Base-by-base conservation (phyloP, 768 basidiomycete genomes). In the Coprinellus micaceus region DNA sequence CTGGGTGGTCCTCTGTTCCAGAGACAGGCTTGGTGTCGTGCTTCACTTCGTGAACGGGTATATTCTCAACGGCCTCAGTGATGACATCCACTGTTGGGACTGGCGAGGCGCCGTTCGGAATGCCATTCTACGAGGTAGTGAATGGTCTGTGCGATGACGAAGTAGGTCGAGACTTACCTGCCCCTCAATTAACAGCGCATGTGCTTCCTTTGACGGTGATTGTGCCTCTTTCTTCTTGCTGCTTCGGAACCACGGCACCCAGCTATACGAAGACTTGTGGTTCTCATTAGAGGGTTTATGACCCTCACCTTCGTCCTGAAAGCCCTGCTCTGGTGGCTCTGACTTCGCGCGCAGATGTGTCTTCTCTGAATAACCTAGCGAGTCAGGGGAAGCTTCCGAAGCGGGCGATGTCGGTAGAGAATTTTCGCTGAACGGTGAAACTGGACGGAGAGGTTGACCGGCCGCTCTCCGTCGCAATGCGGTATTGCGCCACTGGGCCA, bases 161-260 rank as follows among this genome's bases (percentile, higher is more conserved):
- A 33, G 33, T 33, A 13, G 13, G 33, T 6, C 33, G 33, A 33
- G 6, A 33, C 33, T 33, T 33, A 13, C 33, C 33, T 33, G 33
- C 33, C 13, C 33, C 13, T 33, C 7, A 13, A 6, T 6, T 6
- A 13, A 33, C 7, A 13, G 33, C 33, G 33, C 40, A 19, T 9
- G 6, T 5, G 40, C 6, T 5, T 43, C 10, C 5, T 6, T 15
- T 4, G 40, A 15, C 40, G 40, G 7, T 17, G 40, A 6, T 21
- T 43, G 40, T 17, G 40, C n/a, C 5, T 43, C 57, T 13, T 48
- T 52, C 22, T 63, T 66, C 3, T 69, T 75, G 52, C 70, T 72
- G 53, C 76, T 70, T 68, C 82, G 84, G 91, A 89, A 94, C 92
- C 91, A 93, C 37, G 83, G 80, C 36, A 82, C 82, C 91, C 90